Conservation (phyloP, 495 filamentous ascomycete species). For the Penicillium soppii region DNA sequence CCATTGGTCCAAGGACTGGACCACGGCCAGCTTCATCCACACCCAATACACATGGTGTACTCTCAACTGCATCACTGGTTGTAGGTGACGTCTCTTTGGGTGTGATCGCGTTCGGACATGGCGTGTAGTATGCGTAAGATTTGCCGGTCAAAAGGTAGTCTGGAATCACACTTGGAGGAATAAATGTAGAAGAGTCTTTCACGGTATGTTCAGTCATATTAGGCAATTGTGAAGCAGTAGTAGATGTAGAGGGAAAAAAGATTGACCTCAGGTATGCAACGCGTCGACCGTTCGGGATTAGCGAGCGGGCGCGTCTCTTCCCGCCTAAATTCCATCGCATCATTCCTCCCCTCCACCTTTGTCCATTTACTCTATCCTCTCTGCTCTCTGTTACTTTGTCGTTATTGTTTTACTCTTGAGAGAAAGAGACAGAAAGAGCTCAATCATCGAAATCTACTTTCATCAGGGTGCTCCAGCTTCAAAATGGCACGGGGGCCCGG, state of each 20-base stretch:
- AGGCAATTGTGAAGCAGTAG: not conserved
- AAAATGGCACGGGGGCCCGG: slow-evolving; percentile 48
- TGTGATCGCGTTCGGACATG: slow-evolving; percentile 54
- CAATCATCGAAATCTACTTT: not conserved
- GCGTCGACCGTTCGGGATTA: slow-evolving; percentile 45
- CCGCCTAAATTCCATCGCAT: slow-evolving; percentile 35
- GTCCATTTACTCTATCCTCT: not conserved
- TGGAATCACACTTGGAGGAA: slow-evolving; percentile 73
- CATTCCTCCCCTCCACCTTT: slow-evolving; percentile 28
- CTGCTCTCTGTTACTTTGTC: not conserved
- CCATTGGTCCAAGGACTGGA: slow-evolving; percentile 95
- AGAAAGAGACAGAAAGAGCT: no score
- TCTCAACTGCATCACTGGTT: slow-evolving; percentile 12
- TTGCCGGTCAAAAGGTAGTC: slow-evolving; percentile 62
- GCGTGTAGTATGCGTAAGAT: slow-evolving; percentile 83
- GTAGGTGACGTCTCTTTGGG: slow-evolving; percentile 33
- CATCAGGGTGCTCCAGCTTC: slow-evolving; percentile 6
- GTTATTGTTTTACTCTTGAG: not conserved
- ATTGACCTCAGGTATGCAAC: slow-evolving; percentile 20
- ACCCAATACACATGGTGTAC: slow-evolving; percentile 67
- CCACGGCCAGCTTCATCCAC: slow-evolving; percentile 96
- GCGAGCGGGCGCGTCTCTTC: slow-evolving; percentile 34
- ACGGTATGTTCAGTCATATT: not conserved
- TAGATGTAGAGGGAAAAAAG: not conserved
- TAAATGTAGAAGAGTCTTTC: slow-evolving; percentile 52